These are phyloP conservation scores for Cymodocea nodosa DNA, from an alignment of 116 monocot species.

Conservation along the genomic window DNA sequence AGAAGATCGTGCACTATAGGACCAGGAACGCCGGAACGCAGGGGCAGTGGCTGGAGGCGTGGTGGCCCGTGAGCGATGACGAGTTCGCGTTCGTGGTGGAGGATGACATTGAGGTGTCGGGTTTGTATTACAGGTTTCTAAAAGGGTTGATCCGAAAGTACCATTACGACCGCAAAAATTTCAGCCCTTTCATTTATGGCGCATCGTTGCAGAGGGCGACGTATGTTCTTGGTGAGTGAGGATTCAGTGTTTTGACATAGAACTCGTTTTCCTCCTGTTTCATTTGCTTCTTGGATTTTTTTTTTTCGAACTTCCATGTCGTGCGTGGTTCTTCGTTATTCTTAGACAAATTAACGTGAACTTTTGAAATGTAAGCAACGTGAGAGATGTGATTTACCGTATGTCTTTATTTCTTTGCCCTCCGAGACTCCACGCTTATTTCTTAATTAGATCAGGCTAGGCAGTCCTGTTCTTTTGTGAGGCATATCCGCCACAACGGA, in stretches of 20 bases:
- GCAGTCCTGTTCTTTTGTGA: too few species aligned
- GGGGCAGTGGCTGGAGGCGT: constrained; percentile 97
- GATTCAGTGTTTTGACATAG: not conserved
- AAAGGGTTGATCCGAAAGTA: constrained; percentile 58
- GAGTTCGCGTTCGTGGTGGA: constrained; percentile 92
- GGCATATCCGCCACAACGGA: too few species aligned
- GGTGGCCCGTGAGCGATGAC: too few species aligned
- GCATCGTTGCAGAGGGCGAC: constrained; percentile 90
- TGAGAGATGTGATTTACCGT: too few species aligned
- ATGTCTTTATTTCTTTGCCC: too few species aligned
- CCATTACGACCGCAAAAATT: constrained; percentile 64
- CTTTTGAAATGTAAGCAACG: too few species aligned
- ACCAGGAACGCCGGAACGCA: constrained; percentile 75
- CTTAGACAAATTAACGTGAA: too few species aligned
- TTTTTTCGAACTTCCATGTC: not conserved
- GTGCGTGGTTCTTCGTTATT: too few species aligned
- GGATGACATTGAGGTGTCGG: constrained; percentile 91
- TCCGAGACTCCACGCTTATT: too few species aligned
- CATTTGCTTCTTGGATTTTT: not conserved
- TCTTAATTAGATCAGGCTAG: too few species aligned
- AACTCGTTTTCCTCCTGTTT: not conserved
- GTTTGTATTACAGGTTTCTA: constrained; percentile 52
- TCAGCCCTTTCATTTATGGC: constrained; percentile 65
- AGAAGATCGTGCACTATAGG: constrained; percentile 69
- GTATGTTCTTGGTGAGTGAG: constrained; percentile 91